Conservation (phyloP, 2,329 filamentous ascomycete species). For the Cercospora brassicicola region DNA sequence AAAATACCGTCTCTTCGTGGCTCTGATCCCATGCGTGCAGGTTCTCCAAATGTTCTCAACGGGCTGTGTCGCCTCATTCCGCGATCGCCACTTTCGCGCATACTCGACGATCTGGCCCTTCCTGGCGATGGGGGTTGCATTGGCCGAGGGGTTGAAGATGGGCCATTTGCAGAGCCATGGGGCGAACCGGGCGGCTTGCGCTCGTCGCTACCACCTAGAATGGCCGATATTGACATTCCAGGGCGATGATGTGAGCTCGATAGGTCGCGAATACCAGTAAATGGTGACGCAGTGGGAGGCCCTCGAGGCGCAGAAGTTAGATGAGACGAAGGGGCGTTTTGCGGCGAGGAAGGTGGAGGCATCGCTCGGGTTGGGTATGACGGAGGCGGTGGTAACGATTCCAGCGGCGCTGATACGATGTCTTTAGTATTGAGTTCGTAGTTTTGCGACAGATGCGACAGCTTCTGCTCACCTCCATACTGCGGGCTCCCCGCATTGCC, state of each 20-base stretch:
- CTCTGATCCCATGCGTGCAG: slow-evolving; percentile 31
- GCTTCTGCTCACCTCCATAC: slow-evolving; percentile 24
- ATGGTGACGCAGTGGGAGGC: slow-evolving; percentile 48
- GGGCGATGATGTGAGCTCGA: slow-evolving; percentile 57
- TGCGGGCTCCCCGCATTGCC: slow-evolving; percentile 41
- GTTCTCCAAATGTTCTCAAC: slow-evolving; percentile 30
- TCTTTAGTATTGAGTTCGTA: not conserved
- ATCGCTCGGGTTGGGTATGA: slow-evolving; percentile 49
- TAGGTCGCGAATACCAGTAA: slow-evolving; percentile 56
- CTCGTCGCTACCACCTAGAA: slow-evolving; percentile 55
- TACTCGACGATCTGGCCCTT: slow-evolving; percentile 41
- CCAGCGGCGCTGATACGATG: slow-evolving; percentile 29
- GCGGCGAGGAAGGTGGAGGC: slow-evolving; percentile 53
- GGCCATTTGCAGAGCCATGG: slow-evolving; percentile 31
- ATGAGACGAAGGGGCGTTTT: slow-evolving; percentile 44
- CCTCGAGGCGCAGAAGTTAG: slow-evolving; percentile 42
- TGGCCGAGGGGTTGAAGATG: slow-evolving; percentile 40
- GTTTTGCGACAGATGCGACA: not conserved
- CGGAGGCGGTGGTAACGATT: slow-evolving; percentile 38
- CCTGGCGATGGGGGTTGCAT: slow-evolving; percentile 52
- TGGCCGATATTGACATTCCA: slow-evolving; percentile 73
- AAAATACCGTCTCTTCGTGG: slow-evolving; percentile 35
- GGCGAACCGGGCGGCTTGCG: slow-evolving; percentile 37
- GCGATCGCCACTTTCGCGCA: slow-evolving; percentile 36
- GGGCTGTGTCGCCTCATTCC: slow-evolving; percentile 33